Conservation (phyloP, 495 filamentous ascomycete species). For the Jackrogersella minutella region DNA sequence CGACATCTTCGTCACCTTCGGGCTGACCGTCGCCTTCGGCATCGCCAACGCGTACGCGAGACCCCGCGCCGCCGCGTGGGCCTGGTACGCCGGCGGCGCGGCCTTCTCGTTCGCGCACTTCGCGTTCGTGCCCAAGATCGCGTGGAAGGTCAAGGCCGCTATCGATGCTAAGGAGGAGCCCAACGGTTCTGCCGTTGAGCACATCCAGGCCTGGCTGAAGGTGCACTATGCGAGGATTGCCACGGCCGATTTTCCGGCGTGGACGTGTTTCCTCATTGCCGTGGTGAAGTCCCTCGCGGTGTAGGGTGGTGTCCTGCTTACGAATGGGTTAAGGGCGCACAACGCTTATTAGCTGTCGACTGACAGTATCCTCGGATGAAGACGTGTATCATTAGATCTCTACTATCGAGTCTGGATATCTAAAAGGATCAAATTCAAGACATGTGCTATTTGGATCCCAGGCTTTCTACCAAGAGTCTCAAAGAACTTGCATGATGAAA, state of each 20-base stretch:
- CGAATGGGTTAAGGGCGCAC: not conserved
- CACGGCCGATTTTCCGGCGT: slow-evolving; percentile 35
- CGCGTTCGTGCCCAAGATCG: slow-evolving; percentile 41
- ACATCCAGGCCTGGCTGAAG: slow-evolving; percentile 35
- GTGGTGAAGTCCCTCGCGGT: slow-evolving; percentile 33
- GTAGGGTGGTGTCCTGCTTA: slow-evolving; percentile 6
- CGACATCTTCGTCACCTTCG: slow-evolving; percentile 31
- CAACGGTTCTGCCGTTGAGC: slow-evolving; percentile 11
- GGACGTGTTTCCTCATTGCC: slow-evolving; percentile 42
- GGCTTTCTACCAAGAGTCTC: no score
- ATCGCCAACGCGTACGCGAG: slow-evolving; percentile 32
- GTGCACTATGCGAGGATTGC: slow-evolving; percentile 37
- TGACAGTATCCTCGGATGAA: not conserved
- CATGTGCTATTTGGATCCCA: no score
- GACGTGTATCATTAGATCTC: no score
- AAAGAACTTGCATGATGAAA: no score
- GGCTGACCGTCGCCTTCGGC: slow-evolving; percentile 35
- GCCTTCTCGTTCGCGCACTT: slow-evolving; percentile 36
- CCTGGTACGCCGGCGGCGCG: slow-evolving; percentile 41
- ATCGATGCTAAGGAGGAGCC: slow-evolving; percentile 30
- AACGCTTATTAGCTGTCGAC: not conserved
- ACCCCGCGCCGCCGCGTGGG: slow-evolving; percentile 20
- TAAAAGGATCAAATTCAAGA: no score
- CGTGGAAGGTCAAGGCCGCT: slow-evolving; percentile 36
- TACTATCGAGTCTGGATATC: no score